These are phyloP conservation scores for Sherardia arvensis DNA, from an alignment of 257 asterid species.

Conservation along the genomic window DNA sequence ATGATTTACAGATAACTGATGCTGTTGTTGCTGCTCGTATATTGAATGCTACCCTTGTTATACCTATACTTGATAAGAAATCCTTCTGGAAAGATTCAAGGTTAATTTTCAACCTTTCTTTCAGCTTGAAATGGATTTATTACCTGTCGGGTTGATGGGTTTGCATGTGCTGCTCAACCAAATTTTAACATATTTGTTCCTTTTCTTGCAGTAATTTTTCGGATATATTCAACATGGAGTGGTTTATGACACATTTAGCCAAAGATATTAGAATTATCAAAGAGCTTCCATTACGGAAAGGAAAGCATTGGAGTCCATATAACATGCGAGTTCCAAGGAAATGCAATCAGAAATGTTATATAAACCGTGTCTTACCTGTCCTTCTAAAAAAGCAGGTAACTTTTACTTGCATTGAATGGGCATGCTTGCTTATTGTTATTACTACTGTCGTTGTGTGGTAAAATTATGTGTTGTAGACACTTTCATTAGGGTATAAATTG, in stretches of 20 bases:
- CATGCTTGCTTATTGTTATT: background rate
- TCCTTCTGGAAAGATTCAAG: constrained; percentile 98
- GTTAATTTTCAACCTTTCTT: constrained; percentile 25
- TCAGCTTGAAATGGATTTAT: background rate
- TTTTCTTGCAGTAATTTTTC: constrained; percentile 72
- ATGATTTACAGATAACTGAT: constrained; percentile 65
- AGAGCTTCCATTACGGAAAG: constrained; percentile 76
- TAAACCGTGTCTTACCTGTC: constrained; percentile 65
- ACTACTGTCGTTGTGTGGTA: background rate
- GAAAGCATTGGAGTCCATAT: constrained; percentile 64
- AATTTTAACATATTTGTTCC: background rate
- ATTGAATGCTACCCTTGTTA: constrained; percentile 88
- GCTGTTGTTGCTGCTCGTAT: constrained; percentile 99
- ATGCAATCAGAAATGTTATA: constrained; percentile 77
- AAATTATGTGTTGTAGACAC: background rate
- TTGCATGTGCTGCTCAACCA: constrained; percentile 4
- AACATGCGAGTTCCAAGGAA: constrained; percentile 92
- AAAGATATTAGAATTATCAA: constrained; percentile 70
- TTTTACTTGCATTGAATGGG: background rate
- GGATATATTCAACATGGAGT: constrained; percentile 76
- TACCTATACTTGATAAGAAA: constrained; percentile 78
- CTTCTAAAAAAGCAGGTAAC: constrained; percentile 79
- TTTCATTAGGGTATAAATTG: background rate
- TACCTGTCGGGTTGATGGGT: background rate
- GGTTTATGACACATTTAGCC: constrained; percentile 65